A percentile compares a stretch with the other conserved stretches of the same genome.
Evolutionary conservation across 148 eudicot genomes (phyloP).

Genomic region (Rhododendron ovatum): DNA sequence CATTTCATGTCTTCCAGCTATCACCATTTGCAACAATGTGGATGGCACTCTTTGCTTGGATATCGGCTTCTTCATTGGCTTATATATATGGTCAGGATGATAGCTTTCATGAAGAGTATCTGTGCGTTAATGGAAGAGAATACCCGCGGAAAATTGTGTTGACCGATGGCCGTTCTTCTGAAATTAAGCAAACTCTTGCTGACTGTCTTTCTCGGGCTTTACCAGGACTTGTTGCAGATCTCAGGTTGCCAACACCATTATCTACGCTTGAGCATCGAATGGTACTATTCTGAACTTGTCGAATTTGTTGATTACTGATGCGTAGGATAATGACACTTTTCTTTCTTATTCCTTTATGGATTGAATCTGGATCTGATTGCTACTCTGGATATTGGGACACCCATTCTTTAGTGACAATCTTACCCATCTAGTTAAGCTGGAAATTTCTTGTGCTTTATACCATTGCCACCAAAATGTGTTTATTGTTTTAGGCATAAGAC

Average conservation of each 20-base stretch:
- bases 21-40: constrained; percentile 91
- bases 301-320: neutral
- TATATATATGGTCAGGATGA: constrained; percentile 87
- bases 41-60: constrained; percentile 83
- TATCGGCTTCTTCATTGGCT: constrained; percentile 84
- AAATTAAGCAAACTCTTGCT: constrained; percentile 80
- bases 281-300: constrained; percentile 36
- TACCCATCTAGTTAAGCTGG: neutral
- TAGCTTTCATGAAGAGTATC: constrained; percentile 64
- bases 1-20: constrained; percentile 47
- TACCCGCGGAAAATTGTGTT: constrained; percentile 58
- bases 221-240: constrained; percentile 65
- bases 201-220: constrained; percentile 73
- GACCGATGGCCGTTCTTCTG: constrained; percentile 75
- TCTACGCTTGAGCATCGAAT: constrained; percentile 65
- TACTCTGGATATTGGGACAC: neutral
- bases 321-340: neutral
- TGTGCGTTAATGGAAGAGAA: constrained; percentile 72
- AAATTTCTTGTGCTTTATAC: neutral
- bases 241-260: constrained; percentile 59
- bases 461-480: neutral
- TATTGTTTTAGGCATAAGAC: neutral
- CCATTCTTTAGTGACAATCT: neutral
- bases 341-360: neutral
- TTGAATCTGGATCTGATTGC: neutral